Percentiles rank a stretch among this genome's conserved stretches.
phyloP scores from a whole-genome alignment of 257 asterid species.

The Plantago elongata region DNA sequence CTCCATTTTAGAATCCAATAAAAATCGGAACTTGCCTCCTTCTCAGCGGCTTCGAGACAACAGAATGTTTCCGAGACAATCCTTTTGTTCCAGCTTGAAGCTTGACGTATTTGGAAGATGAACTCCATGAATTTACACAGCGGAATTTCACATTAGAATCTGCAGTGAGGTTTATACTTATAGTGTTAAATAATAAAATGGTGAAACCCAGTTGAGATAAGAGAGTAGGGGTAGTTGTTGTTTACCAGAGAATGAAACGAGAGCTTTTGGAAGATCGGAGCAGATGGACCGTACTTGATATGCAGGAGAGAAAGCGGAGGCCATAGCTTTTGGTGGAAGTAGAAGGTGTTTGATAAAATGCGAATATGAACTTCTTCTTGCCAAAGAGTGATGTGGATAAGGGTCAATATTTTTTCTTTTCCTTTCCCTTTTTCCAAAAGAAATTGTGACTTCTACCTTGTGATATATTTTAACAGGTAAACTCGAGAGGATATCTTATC shows the following conservation, averaged over 20 bases:
- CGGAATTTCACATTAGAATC: constrained; percentile 28
- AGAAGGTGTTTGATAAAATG: constrained; percentile 36
- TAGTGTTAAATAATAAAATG: constrained; percentile 4
- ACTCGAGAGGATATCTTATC: no score
- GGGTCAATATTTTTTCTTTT: neutral
- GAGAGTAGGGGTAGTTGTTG: neutral
- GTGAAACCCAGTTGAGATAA: neutral
- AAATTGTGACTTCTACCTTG: no score
- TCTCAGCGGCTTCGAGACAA: constrained; percentile 27
- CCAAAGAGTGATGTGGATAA: constrained; percentile 30
- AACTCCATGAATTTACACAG: constrained; percentile 43
- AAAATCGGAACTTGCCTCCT: constrained; percentile 41
- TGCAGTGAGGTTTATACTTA: constrained; percentile 27
- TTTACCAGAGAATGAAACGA: constrained; percentile 36
- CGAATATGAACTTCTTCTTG: constrained; percentile 2
- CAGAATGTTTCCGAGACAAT: constrained; percentile 33
- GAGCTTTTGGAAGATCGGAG: constrained; percentile 35
- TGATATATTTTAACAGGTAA: no score
- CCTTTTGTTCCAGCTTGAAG: constrained; percentile 40
- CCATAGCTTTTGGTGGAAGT: constrained; percentile 34
- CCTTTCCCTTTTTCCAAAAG: no score
- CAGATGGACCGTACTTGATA: constrained; percentile 47
- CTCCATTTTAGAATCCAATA: neutral
- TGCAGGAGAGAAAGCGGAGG: constrained; percentile 56
- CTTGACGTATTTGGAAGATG: constrained; percentile 61